Conservation (phyloP, 345 rosid genomes). For the Erysimum cheiranthoides region DNA sequence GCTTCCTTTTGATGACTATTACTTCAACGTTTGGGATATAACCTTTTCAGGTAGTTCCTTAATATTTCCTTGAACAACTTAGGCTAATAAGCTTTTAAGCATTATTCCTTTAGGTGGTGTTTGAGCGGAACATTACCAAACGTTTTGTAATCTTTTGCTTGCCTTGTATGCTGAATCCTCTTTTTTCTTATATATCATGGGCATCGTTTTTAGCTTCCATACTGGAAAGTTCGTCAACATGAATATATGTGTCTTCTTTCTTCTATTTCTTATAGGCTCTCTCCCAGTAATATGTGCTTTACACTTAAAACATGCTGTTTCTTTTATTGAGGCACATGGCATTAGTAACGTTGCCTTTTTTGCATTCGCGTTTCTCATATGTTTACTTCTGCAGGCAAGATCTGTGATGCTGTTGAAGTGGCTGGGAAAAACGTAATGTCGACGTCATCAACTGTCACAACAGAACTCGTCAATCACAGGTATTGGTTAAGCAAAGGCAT, state of each 20-base stretch:
- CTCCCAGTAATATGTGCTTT: neutral
- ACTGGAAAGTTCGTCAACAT: neutral
- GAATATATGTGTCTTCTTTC: neutral
- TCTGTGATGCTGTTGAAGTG: constrained; percentile 91
- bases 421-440: constrained; percentile 93
- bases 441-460: constrained; percentile 82
- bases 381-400: constrained; percentile 56
- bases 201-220: constrained; percentile 11
- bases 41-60: neutral
- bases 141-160: neutral
- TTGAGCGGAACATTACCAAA: constrained; percentile 7
- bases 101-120: neutral
- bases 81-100: constrained; percentile 9
- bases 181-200: neutral
- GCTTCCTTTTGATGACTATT: neutral
- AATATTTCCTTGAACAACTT: constrained; percentile 10
- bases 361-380: neutral
- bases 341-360: neutral
- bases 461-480: constrained; percentile 83
- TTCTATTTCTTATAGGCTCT: neutral
- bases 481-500: constrained; percentile 18
- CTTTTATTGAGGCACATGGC: neutral
- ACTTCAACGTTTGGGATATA: neutral
- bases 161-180: neutral
- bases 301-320: neutral